phyloP scores from a whole-genome alignment of 2,329 filamentous ascomycete genomes.

The Hypoxylon sp. region DNA sequence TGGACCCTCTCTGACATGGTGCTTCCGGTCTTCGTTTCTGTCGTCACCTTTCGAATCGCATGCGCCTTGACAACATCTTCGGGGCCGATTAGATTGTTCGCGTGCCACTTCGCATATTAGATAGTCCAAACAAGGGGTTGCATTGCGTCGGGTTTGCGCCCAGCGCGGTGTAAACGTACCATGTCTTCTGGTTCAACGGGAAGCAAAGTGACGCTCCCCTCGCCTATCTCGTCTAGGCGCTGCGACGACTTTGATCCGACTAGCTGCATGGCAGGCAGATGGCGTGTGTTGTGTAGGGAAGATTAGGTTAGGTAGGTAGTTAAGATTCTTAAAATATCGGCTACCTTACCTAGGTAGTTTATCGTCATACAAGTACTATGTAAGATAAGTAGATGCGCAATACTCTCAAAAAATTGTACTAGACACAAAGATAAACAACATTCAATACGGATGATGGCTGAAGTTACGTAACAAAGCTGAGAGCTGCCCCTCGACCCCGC shows the following conservation, averaged over 20 bases:
- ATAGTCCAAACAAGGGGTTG: background rate
- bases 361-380: background rate
- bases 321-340: background rate
- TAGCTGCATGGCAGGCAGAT: conserved; percentile 56
- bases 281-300: background rate
- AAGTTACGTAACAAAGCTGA: conserved; percentile 17
- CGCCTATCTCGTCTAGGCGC: conserved; percentile 57
- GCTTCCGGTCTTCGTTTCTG: conserved; percentile 63
- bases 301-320: no score
- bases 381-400: conserved; percentile 6
- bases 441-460: background rate
- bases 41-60: conserved; percentile 69
- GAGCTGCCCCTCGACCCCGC: conserved; percentile 41
- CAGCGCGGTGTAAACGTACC: conserved; percentile 51
- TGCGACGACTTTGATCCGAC: conserved; percentile 57
- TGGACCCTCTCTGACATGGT: conserved; percentile 67
- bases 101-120: conserved; percentile 64
- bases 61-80: conserved; percentile 69
- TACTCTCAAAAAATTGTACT: background rate
- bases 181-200: conserved; percentile 62
- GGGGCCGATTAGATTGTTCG: conserved; percentile 71
- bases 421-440: background rate
- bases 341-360: background rate
- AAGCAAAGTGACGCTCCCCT: conserved; percentile 58
- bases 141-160: conserved; percentile 37